Evolutionary conservation across 2,329 filamentous ascomycete genomes (phyloP), one percentile per base, ranked within the genome.

Genomic region (Xylaria sp.): DNA sequence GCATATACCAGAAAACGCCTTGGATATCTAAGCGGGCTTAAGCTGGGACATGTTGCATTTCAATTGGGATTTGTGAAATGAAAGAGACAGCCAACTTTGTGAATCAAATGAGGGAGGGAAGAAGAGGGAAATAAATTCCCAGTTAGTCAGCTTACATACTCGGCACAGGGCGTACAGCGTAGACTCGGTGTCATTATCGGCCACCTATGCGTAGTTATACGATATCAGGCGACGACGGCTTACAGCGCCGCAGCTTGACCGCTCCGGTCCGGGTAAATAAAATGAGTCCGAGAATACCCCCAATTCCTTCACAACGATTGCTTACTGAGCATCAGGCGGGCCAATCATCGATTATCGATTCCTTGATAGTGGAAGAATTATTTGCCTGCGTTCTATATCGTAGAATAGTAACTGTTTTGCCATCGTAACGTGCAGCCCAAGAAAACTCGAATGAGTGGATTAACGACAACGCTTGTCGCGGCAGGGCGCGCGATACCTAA

Each of bases 121-220:
- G 11, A 36, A 11, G 34, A 11, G 34, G 8, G 34, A 36, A 36
- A 36, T 36, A 36, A 11, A 11, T 36, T 36, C 34, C 34, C 11
- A 21, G n/a, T 19, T 48, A 21, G 32, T 68, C 61, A 68, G 65
- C 65, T 68, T 36, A 36, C 24, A 27, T 67, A 67, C 39, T 19
- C 39, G 51, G 24, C 24, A 53, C 17, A 55, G 17, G 30, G 42
- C 11, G 50, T n/a, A 53, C 32, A 19, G 11, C 17, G 45, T 30
- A 32, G 8, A 24, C 34, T 53, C 45, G 59, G 59, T 32, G 19
- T 19, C 30, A 55, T 19, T 59, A 55, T 64, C 60, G 60, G 39
- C 30, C 36, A 36, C 9, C 65, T 34, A 39, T n/a, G n/a, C n/a
- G n/a, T n/a, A n/a, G n/a, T n/a, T n/a, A n/a, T n/a, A 45, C n/a